Evolutionary conservation across 192 early-diverging fungal genomes (phyloP), one percentile per base, ranked within the genome.

Genomic region (Kickxella alabastrina): DNA sequence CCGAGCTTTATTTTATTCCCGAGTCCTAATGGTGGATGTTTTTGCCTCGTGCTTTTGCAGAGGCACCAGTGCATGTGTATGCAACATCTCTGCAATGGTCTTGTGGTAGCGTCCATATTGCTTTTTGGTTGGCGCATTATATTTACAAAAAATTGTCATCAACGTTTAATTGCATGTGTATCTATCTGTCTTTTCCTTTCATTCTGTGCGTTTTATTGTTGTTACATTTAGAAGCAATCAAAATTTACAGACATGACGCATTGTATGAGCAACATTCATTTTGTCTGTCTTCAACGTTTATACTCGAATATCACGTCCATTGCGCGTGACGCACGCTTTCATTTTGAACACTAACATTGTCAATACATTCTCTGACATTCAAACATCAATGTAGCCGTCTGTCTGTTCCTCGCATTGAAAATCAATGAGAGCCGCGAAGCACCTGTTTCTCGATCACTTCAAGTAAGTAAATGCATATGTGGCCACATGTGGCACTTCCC

Each of bases 351-450:
- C n/a, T n/a, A n/a, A n/a, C n/a, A n/a, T n/a, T n/a, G n/a, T n/a
- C n/a, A n/a, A n/a, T n/a, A n/a, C n/a, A n/a, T n/a, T n/a, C n/a
- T n/a, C n/a, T n/a, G n/a, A n/a, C n/a, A n/a, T n/a, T n/a, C n/a
- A n/a, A n/a, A n/a, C n/a, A 12, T 44, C 38, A 21, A 5, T 73
- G 59, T 74, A 66, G 70, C 63, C 5, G 54, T 56, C 7, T 74
- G 63, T 24, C 55, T 74, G 26, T 57, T 65, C 18, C 51, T 74
- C 59, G 59, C 70, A 15, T 41, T 74, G 34, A 66, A 74, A 66
- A 74, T 74, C 47, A 74, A 74, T 55, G 70, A 74, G 49, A 62
- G 70, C 32, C 70, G 63, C 28, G 63, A 62, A 37, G 70, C 62
- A 25, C 61, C 59, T 15, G 34, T 74, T 62, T 74, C 70, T 43